Base-by-base conservation (phyloP, 2,329 filamentous ascomycete species). In the Pestalotiopsis sp. region DNA sequence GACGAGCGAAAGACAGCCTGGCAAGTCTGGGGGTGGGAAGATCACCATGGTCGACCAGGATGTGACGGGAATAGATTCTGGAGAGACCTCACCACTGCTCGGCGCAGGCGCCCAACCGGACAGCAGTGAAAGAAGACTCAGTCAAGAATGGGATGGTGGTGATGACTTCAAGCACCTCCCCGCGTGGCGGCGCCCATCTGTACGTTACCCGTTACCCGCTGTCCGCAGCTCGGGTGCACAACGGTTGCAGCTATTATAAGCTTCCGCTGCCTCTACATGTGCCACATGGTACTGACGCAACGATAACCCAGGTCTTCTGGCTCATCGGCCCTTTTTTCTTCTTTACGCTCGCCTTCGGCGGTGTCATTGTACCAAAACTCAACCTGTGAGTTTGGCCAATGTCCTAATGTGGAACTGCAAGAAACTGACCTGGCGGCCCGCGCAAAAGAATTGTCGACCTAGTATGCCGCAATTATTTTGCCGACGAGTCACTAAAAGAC, bases 301-400 rank as follows among this genome's bases (percentile, higher is more conserved):
- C 38, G 17, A 36, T 36, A 36, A 14, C 14, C 41, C 70, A 93
- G 93, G 88, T 97, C 66, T 93, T 86, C 80, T 98, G 94, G 93
- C 85, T 98, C 4, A 80, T 98, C 7, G 89, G 88, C 0, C 93
- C 94, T 0, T 96, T 95, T 80, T 85, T 92, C 68, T 80, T 97
- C 59, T 95, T 94, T 77, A 93, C 94, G 0, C 83, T 97, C 66
- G 94, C 95, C 0, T 95, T 96, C 79, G 96, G 95, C 39, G 94
- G 93, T 68, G 88, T 93, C 6, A 84, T 96, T 7, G 93, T 98
- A 9, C 95, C 95, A 11, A 96, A 92, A 78, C 85, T 97, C 71
- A 97, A 97, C 76, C 82, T 98, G 80, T 89, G 80, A 79, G 86
- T 74, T 64, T 36, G 12, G 13, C 31, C 4, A n/a, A 39, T 14